A percentile compares a stretch with the other conserved stretches of the same genome.
Evolutionary conservation across 371 early-diverging fungal species (phyloP).

Genomic region (Syncephalastrum monosporum): DNA sequence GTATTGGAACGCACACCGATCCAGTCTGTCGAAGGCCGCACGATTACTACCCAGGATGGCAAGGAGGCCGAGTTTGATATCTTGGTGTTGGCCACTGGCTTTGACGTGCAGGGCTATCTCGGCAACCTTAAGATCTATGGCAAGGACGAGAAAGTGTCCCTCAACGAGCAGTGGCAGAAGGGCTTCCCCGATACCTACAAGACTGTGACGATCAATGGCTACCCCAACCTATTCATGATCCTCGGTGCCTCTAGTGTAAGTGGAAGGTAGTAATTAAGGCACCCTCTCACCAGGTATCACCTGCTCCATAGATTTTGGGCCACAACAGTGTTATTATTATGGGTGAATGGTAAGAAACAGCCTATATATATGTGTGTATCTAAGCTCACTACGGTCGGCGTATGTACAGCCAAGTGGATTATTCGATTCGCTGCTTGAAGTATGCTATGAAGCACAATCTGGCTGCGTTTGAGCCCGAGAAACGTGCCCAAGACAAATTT

Average conservation of each 20-base stretch:
- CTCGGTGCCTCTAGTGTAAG: constrained; percentile 30
- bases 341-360: constrained; percentile 5
- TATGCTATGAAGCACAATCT: constrained; percentile 16
- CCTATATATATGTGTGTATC: background rate
- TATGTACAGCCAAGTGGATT: constrained; percentile 22
- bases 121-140: constrained; percentile 30
- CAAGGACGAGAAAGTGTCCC: constrained; percentile 9
- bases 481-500: constrained; percentile 20
- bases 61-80: constrained; percentile 41
- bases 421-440: constrained; percentile 17
- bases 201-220: constrained; percentile 25
- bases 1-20: constrained; percentile 41
- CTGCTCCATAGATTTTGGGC: no score
- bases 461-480: constrained; percentile 21
- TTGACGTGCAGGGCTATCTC: constrained; percentile 23
- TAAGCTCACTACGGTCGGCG: background rate
- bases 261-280: no score
- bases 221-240: constrained; percentile 44
- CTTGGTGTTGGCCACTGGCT: constrained; percentile 29
- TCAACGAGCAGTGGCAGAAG: constrained; percentile 20
- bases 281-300: no score
- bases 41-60: constrained; percentile 36
- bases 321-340: background rate
- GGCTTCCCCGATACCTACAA: constrained; percentile 32
- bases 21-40: constrained; percentile 30